phyloP scores from a whole-genome alignment of 306 rosid genomes.

The Vigna hirtella region DNA sequence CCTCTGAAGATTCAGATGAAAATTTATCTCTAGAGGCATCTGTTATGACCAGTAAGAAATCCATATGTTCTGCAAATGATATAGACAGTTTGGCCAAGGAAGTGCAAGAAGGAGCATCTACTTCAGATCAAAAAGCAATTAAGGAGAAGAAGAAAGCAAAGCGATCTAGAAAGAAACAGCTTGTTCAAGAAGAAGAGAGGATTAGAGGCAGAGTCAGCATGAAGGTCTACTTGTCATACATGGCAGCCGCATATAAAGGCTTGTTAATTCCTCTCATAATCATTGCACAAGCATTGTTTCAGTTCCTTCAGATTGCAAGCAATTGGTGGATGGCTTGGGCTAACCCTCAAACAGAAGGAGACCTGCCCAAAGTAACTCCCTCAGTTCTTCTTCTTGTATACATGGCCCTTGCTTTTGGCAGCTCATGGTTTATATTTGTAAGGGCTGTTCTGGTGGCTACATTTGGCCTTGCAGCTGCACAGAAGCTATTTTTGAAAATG shows the following conservation, averaged over 20 bases:
- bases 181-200: constrained; percentile 99
- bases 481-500: constrained; percentile 90
- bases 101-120: constrained; percentile 79
- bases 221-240: constrained; percentile 95
- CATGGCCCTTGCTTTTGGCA: constrained; percentile 98
- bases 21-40: constrained; percentile 61
- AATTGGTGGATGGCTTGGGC: constrained; percentile 99
- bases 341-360: constrained; percentile 98
- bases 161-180: constrained; percentile 87
- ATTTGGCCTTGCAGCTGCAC: constrained; percentile 97
- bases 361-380: constrained; percentile 81
- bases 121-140: constrained; percentile 70
- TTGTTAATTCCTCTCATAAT: constrained; percentile 85
- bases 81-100: constrained; percentile 83
- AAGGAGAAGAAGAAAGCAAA: constrained; percentile 96
- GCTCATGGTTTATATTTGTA: constrained; percentile 91
- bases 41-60: constrained; percentile 56
- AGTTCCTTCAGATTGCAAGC: constrained; percentile 99
- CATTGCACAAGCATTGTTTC: constrained; percentile 84
- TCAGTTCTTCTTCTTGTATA: constrained; percentile 82
- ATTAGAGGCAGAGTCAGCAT: constrained; percentile 99
- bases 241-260: constrained; percentile 99
- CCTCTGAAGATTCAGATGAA: constrained; percentile 92
- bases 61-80: constrained; percentile 55
- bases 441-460: constrained; percentile 97